Evolutionary conservation across 2,329 filamentous ascomycete species (phyloP).

Genomic region (Davidsoniella neocaledoniae): DNA sequence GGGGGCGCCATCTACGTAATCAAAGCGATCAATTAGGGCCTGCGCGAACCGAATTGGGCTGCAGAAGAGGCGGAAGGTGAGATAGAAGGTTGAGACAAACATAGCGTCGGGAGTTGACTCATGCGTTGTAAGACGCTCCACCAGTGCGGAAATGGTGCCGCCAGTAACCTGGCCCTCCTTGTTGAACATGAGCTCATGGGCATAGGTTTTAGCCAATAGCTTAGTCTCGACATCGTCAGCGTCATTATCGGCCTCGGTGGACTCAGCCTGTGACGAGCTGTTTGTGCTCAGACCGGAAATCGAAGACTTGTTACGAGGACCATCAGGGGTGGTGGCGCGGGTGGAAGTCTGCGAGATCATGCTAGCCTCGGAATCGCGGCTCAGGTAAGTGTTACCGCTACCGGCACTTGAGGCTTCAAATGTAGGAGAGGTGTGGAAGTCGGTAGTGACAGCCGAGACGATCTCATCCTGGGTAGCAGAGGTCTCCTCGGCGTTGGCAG

Average conservation of each 20-base stretch:
- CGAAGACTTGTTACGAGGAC: constrained; percentile 42
- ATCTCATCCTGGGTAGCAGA: constrained; percentile 18
- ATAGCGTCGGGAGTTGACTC: constrained; percentile 81
- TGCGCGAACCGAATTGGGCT: constrained; percentile 64
- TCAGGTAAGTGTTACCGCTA: constrained; percentile 62
- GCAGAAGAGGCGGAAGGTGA: constrained; percentile 89
- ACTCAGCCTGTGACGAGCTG: constrained; percentile 32
- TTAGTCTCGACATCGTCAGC: constrained; percentile 64
- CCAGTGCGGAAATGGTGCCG: constrained; percentile 72
- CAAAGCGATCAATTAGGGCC: constrained; percentile 75
- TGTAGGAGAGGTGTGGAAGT: constrained; percentile 35
- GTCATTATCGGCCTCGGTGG: constrained; percentile 40
- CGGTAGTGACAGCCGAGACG: constrained; percentile 16
- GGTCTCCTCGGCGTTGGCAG: constrained; percentile 31
- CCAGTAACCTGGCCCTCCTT: constrained; percentile 92
- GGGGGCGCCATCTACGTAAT: constrained; percentile 69
- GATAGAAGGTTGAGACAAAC: constrained; percentile 88
- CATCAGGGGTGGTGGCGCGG: constrained; percentile 71
- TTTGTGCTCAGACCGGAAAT: constrained; percentile 51
- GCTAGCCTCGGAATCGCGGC: constrained; percentile 67
- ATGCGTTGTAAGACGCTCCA: constrained; percentile 88
- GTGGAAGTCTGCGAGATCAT: constrained; percentile 70
- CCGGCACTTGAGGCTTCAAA: constrained; percentile 60
- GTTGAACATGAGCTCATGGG: constrained; percentile 81
- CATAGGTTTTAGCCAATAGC: constrained; percentile 80